Conservation (phyloP, 2,329 filamentous ascomycete species). For the Escovopsis weberi region DNA sequence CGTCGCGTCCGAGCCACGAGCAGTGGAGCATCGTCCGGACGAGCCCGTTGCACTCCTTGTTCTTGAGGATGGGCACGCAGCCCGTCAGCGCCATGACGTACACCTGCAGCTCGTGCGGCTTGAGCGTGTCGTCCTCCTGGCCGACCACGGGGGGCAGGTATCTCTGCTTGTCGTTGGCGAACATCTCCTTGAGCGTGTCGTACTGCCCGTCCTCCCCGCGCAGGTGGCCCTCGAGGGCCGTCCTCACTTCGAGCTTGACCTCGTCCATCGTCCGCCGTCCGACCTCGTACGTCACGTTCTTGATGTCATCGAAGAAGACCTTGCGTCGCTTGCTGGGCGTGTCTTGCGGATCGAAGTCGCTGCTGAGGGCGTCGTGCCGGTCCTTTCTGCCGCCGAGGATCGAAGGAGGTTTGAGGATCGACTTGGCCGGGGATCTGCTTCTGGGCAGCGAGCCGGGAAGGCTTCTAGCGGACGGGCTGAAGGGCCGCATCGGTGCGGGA, state of each 20-base stretch:
- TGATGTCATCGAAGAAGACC: conserved; percentile 43
- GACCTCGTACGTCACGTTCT: conserved; percentile 42
- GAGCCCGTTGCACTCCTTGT: conserved; percentile 43
- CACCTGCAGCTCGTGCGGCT: conserved; percentile 40
- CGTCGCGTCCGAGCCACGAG: conserved; percentile 51
- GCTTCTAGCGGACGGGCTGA: conserved; percentile 21
- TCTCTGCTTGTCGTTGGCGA: conserved; percentile 33
- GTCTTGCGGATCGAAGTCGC: conserved; percentile 22
- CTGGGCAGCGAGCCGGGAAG: conserved; percentile 19
- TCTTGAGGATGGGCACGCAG: conserved; percentile 43
- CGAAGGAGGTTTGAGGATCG: conserved; percentile 36
- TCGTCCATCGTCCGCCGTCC: conserved; percentile 37
- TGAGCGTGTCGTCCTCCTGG: conserved; percentile 33
- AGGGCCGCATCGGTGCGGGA: conserved; percentile 15
- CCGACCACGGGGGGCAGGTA: conserved; percentile 24
- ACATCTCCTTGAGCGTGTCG: conserved; percentile 44
- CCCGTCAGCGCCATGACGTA: conserved; percentile 50
- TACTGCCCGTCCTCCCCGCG: conserved; percentile 45
- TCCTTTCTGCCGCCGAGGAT: conserved; percentile 30
- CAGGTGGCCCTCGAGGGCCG: conserved; percentile 41
- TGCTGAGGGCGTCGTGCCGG: conserved; percentile 28
- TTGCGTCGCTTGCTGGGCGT: conserved; percentile 39
- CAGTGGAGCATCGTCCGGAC: conserved; percentile 44
- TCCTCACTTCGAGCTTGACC: conserved; percentile 38
- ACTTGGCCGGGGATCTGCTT: conserved; percentile 31